Evolutionary conservation across 441 rosid genomes (phyloP), one percentile per base, ranked within the genome.

Genomic region (Pelargonium exstipulatum): DNA sequence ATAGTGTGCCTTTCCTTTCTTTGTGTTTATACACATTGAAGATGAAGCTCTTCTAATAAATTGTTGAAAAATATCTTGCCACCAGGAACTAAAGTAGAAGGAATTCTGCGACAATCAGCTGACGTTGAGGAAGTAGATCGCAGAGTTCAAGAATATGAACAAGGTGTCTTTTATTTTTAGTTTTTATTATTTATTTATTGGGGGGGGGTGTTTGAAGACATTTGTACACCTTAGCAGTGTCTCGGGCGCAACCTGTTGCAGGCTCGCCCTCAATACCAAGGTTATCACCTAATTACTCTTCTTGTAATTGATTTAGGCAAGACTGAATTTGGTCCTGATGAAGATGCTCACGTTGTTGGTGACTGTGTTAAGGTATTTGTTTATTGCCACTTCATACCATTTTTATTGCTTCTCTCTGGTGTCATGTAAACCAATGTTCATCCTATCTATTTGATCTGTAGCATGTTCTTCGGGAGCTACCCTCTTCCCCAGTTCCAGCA

Each of bases 71-170:
- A 4, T 40, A 71, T 46, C 77, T 73, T 79, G 79, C 69, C 62
- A 22, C 51, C 78, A 95, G 98, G 99, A 83, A 84, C 78, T 29
- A 89, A 86, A 75, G 87, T 89, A 65, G 99, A 92, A 82, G 99
- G 98, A 63, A 89, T 95, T 74, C 76, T 95, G 73, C 82, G 99
- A 74, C 99, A 92, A 71, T 77, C 97, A 66, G 99, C 99, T 35
- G 99, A 92, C 78, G 98, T 95, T 70, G 98, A 95, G 85, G 98
- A 92, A 87, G 99, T 95, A 65, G 95, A 95, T 68, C 88, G 75
- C 63, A 90, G 98, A 83, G 96, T 92, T 80, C 96, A 87, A 79
- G 97, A 90, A 79, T 95, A 95, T 76, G 99, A 95, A 73, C 93
- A 87, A 66, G 99, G 99, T 95, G 82, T 61, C 68, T 64, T 71